phyloP scores from a whole-genome alignment of 306 rosid species.

The Quercus robur region DNA sequence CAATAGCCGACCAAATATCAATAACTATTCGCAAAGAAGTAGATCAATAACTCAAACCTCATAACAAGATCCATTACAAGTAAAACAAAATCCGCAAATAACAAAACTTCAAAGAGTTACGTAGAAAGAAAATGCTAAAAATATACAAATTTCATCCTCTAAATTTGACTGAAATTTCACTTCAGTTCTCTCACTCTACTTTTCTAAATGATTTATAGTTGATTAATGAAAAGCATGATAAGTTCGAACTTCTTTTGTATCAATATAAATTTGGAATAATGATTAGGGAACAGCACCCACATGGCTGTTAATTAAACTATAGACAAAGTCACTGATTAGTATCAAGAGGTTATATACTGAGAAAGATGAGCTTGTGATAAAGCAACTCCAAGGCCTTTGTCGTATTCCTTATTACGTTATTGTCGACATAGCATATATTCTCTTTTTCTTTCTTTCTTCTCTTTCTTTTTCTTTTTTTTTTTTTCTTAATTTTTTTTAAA shows the following conservation, averaged over 20 bases:
- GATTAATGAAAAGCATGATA: neutral
- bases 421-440: neutral
- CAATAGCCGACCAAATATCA: too few relatives aligned
- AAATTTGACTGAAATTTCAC: too few relatives aligned
- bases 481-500: too few relatives aligned
- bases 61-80: too few relatives aligned
- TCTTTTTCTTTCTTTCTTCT: neutral
- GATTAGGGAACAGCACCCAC: slow-evolving; percentile 41
- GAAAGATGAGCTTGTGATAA: slow-evolving; percentile 20
- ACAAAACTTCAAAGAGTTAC: too few relatives aligned
- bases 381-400: slow-evolving; percentile 14
- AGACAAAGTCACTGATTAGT: slow-evolving; percentile 1
- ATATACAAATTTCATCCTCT: too few relatives aligned
- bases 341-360: slow-evolving; percentile 13
- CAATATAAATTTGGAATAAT: slow-evolving; percentile 7
- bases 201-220: neutral
- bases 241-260: neutral
- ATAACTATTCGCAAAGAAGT: too few relatives aligned
- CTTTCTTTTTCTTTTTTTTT: neutral
- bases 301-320: slow-evolving; percentile 26
- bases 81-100: too few relatives aligned
- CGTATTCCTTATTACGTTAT: neutral
- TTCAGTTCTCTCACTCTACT: too few relatives aligned
- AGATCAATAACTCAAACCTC: too few relatives aligned
- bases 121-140: too few relatives aligned